A percentile compares a stretch with the other conserved stretches of the same genome.
phyloP scores from a whole-genome alignment of 805 yeast genomes.

The Kazachstania viticola region DNA sequence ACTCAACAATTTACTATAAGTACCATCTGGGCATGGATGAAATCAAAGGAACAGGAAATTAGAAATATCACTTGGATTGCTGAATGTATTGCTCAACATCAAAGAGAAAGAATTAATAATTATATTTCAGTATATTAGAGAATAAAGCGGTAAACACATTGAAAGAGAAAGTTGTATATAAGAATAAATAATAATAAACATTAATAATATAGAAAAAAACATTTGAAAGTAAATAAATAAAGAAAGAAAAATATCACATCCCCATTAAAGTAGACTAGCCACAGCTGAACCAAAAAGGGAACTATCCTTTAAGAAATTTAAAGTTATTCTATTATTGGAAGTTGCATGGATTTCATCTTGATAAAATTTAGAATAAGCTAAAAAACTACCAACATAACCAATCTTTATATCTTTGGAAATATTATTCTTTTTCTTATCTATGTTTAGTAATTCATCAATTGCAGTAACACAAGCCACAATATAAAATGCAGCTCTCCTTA shows the following conservation, averaged over 20 bases:
- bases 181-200: not conserved
- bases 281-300: constrained; percentile 21
- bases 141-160: not conserved
- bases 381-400: constrained; percentile 22
- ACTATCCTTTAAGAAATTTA: constrained; percentile 16
- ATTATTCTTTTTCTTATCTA: not conserved
- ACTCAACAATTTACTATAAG: constrained; percentile 91
- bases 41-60: constrained; percentile 91
- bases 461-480: constrained; percentile 13
- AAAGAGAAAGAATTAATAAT: constrained; percentile 83
- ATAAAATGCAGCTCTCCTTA: constrained; percentile 18
- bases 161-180: not conserved
- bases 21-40: constrained; percentile 93
- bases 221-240: not conserved
- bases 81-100: constrained; percentile 98
- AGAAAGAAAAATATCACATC: not conserved
- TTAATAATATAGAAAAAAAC: no score
- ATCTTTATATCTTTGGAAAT: constrained; percentile 4
- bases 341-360: constrained; percentile 7
- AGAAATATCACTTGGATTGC: constrained; percentile 99
- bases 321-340: constrained; percentile 8
- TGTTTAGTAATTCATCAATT: constrained; percentile 3
- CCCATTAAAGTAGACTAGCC: constrained; percentile 8
- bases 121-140: constrained; percentile 73
- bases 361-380: constrained; percentile 12